Evolutionary conservation across 108 stramenopile species (phyloP).

Genomic region (Nitzschia putrida): DNA sequence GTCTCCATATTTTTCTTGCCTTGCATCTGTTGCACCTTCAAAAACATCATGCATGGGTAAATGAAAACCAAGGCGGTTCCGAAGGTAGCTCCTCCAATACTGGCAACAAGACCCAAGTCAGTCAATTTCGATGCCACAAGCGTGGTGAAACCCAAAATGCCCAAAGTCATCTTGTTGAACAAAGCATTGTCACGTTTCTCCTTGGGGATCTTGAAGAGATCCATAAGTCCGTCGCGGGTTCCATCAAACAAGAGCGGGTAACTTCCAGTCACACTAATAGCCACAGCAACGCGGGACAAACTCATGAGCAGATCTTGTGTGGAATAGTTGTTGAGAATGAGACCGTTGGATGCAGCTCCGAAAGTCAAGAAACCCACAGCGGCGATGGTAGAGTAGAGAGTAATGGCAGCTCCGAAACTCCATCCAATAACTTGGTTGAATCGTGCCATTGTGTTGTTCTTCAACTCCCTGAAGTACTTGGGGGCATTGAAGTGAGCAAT

Average conservation of each 20-base stretch:
- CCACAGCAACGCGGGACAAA: constrained; percentile 86
- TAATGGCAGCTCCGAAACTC: constrained; percentile 77
- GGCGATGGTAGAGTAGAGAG: constrained; percentile 74
- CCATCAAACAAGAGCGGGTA: constrained; percentile 74
- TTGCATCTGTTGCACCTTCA: constrained; percentile 34
- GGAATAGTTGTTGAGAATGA: constrained; percentile 96
- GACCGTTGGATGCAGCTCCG: constrained; percentile 82
- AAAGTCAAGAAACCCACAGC: constrained; percentile 91
- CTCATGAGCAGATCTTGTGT: constrained; percentile 87
- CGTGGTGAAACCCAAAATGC: constrained; percentile 62
- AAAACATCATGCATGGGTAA: constrained; percentile 87
- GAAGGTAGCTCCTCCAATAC: constrained; percentile 92
- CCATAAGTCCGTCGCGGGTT: constrained; percentile 81
- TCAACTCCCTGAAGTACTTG: constrained; percentile 91
- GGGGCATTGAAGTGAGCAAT: constrained; percentile 85
- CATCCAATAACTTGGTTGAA: constrained; percentile 80
- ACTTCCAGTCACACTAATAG: constrained; percentile 81
- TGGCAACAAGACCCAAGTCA: constrained; percentile 80
- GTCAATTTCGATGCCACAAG: constrained; percentile 67
- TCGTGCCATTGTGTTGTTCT: constrained; percentile 85
- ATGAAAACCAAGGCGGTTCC: constrained; percentile 91
- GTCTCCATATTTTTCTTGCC: constrained; percentile 57
- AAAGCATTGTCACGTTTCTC: constrained; percentile 57
- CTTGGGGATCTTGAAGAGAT: constrained; percentile 64
- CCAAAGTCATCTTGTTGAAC: constrained; percentile 73